Evolutionary conservation across 306 rosid genomes (phyloP), one percentile per base, ranked within the genome.

Genomic region (Ochetophila trinervis): DNA sequence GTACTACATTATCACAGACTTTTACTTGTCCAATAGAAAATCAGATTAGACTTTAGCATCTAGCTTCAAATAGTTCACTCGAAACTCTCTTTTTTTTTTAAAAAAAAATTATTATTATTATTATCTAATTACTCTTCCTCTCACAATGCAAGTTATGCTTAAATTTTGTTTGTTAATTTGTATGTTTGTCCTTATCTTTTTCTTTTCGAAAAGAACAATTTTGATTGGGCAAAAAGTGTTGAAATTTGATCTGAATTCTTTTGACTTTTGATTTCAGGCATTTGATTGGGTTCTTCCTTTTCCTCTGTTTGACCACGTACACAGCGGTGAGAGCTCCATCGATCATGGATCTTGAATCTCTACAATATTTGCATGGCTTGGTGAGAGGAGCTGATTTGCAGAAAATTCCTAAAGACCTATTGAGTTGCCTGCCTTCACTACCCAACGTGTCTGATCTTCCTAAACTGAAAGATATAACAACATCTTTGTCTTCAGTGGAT

Each of bases 211-310:
- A 27, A 27, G 32, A 4, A 27, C 32, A 27, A 27, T 27, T 2
- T 27, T 27, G 32, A 27, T 27, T 27, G 4, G 32, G 4, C 32
- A 27, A 27, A 27, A 27, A 4, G 32, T 27, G 32, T 27, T 27
- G 4, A 27, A 1, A 27, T 4, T 27, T 27, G 32, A 27, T 27
- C 32, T 27, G 32, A 27, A 27, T 27, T 2, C 32, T 4, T 1
- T 27, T 27, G 32, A 40, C 20, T 18, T 68, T 34, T n/a, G 52
- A 77, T 76, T 76, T 27, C 76, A 86, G 92, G 89, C 92, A 86
- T 84, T 81, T 86, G 83, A 74, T 81, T 9, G 91, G 87, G 13
- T 86, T 86, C 83, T 78, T 86, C 76, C 79, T 83, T 68, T 86
- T 86, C 82, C 81, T 86, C 19, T 79, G 75, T 69, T 79, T 85